These are phyloP conservation scores for Stropharia rugosoannulata DNA, from an alignment of 768 basidiomycete genomes.

Conservation along the genomic window DNA sequence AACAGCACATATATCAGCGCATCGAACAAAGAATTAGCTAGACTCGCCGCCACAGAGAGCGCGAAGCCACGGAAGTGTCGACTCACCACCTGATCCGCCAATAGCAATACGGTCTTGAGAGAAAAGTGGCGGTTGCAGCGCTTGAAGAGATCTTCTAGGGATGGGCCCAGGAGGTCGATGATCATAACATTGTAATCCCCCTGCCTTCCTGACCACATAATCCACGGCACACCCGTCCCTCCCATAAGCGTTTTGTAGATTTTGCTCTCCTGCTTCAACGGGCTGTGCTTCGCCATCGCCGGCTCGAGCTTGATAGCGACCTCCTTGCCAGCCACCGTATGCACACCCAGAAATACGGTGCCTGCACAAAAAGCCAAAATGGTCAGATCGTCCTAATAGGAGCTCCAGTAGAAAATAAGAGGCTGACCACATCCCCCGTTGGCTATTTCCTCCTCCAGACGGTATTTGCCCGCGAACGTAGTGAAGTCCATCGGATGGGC, in stretches of 20 bases:
- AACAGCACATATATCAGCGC: conserved; percentile 1
- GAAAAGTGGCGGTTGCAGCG: conserved; percentile 90
- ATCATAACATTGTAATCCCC: conserved; percentile 98
- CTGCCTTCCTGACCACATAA: conserved; percentile 88
- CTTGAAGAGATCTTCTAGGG: conserved; percentile 84
- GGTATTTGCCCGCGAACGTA: conserved; percentile 74
- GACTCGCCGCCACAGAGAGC: neutral
- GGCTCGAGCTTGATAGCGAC: conserved; percentile 85
- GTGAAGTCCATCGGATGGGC: conserved; percentile 25
- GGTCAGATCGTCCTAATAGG: neutral
- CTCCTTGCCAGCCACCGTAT: conserved; percentile 79
- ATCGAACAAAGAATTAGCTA: neutral
- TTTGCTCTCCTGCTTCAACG: conserved; percentile 85
- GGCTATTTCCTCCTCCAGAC: conserved; percentile 77
- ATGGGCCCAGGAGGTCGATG: conserved; percentile 93
- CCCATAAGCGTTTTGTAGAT: conserved; percentile 92
- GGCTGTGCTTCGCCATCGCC: conserved; percentile 56
- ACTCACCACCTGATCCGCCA: conserved; percentile 92
- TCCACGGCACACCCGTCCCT: conserved; percentile 86
- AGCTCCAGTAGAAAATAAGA: neutral
- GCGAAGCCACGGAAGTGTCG: neutral
- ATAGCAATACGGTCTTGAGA: conserved; percentile 89
- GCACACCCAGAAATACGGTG: conserved; percentile 76
- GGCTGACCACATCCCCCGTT: conserved; percentile 75
- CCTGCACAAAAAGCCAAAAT: conserved; percentile 37